These are phyloP conservation scores for Pythium vanterpoolii DNA, from an alignment of 352 stramenopile species.

Conservation along the genomic window DNA sequence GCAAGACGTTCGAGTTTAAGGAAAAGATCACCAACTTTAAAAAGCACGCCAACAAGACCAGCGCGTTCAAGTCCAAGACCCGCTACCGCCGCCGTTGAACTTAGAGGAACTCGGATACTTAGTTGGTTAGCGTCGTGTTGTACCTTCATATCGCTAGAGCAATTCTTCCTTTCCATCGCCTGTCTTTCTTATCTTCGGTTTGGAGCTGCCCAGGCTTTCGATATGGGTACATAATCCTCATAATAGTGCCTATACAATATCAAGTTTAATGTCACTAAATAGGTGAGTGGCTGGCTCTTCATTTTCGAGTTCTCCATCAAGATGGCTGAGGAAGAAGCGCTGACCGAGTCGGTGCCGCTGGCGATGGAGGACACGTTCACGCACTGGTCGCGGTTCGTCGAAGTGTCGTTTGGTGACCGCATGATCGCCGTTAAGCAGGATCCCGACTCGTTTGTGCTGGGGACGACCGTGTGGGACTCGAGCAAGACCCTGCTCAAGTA, in stretches of 20 bases:
- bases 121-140: neutral
- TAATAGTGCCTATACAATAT: neutral
- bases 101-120: neutral
- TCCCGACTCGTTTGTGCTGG: constrained; percentile 78
- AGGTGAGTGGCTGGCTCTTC: constrained; percentile 4
- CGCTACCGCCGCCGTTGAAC: constrained; percentile 82
- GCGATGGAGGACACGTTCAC: constrained; percentile 77
- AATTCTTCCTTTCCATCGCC: neutral
- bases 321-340: constrained; percentile 58
- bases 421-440: constrained; percentile 67
- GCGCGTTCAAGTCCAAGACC: constrained; percentile 90
- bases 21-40: constrained; percentile 90
- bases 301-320: neutral
- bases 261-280: neutral
- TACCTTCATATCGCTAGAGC: neutral
- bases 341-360: constrained; percentile 53
- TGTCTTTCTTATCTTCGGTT: neutral
- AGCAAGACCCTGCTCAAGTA: constrained; percentile 86
- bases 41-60: constrained; percentile 84
- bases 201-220: neutral
- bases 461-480: constrained; percentile 82
- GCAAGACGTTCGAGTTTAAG: constrained; percentile 86
- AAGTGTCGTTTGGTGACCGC: constrained; percentile 46
- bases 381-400: constrained; percentile 73
- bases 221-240: neutral